phyloP scores from a whole-genome alignment of 78 protist species.

The Carpediemonas membranifera region DNA sequence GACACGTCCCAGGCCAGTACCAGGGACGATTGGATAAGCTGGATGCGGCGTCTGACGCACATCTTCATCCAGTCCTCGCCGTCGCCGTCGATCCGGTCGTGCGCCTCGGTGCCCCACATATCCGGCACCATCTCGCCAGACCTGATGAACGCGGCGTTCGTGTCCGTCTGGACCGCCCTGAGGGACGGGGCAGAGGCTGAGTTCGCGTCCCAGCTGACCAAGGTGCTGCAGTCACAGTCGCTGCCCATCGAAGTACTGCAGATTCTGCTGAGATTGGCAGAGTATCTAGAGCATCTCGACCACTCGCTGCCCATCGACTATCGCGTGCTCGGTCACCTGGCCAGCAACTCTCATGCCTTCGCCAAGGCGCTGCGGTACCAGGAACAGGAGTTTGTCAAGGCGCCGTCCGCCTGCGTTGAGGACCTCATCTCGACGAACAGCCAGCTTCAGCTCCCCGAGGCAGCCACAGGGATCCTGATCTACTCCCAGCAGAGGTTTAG shows the following conservation, averaged over 20 bases:
- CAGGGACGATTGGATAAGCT: slow-evolving; percentile 83
- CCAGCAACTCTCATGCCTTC: slow-evolving; percentile 80
- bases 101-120: slow-evolving; percentile 39
- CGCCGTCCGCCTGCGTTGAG: not conserved
- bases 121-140: slow-evolving; percentile 67
- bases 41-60: slow-evolving; percentile 71
- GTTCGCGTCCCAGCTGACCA: not conserved
- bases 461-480: slow-evolving; percentile 71
- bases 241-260: slow-evolving; percentile 37
- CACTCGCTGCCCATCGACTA: slow-evolving; percentile 65
- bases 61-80: no score
- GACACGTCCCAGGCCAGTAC: slow-evolving; percentile 57
- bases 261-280: slow-evolving; percentile 78
- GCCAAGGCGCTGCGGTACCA: slow-evolving; percentile 91
- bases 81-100: no score
- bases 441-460: slow-evolving; percentile 82
- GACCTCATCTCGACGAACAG: slow-evolving; percentile 71
- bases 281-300: slow-evolving; percentile 80
- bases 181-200: slow-evolving; percentile 23
- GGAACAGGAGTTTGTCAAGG: slow-evolving; percentile 12
- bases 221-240: slow-evolving; percentile 9
- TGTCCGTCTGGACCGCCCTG: slow-evolving; percentile 80
- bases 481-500: slow-evolving; percentile 38
- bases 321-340: slow-evolving; percentile 63
- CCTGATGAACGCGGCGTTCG: slow-evolving; percentile 88